phyloP scores from a whole-genome alignment of 176 grass and related monocot species.

The Bolboschoenus planiculmis region DNA sequence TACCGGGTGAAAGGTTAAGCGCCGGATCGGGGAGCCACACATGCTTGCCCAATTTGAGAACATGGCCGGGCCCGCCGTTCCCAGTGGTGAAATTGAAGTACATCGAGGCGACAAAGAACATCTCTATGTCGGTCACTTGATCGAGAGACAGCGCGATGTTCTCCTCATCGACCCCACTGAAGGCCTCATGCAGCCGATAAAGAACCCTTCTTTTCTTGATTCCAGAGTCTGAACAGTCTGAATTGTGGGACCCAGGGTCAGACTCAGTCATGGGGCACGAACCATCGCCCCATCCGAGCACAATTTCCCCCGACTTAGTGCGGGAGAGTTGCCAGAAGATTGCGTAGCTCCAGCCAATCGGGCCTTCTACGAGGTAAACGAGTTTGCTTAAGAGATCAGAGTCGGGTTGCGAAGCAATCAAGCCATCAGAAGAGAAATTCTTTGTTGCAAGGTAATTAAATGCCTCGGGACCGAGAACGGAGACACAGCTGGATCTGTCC shows the following conservation, averaged over 20 bases:
- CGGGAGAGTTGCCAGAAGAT: constrained; percentile 94
- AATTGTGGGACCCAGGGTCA: constrained; percentile 30
- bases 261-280: constrained; percentile 63
- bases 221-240: constrained; percentile 9
- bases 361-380: constrained; percentile 72
- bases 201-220: constrained; percentile 61
- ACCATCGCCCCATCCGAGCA: constrained; percentile 94
- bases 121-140: constrained; percentile 82
- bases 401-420: constrained; percentile 38
- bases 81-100: constrained; percentile 78
- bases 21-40: constrained; percentile 62
- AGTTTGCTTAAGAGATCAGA: constrained; percentile 77
- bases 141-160: constrained; percentile 76
- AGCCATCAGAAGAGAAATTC: constrained; percentile 57
- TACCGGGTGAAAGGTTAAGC: constrained; percentile 40
- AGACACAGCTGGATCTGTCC: constrained; percentile 42
- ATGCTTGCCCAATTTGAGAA: constrained; percentile 54
- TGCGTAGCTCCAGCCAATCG: constrained; percentile 84
- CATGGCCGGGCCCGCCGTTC: constrained; percentile 67
- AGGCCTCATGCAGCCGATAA: constrained; percentile 56
- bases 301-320: constrained; percentile 65
- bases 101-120: constrained; percentile 95
- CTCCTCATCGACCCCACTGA: constrained; percentile 70
- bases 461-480: constrained; percentile 64
- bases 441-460: constrained; percentile 69